phyloP scores from a whole-genome alignment of 2,329 filamentous ascomycete species.

The Leptographium flavum region DNA sequence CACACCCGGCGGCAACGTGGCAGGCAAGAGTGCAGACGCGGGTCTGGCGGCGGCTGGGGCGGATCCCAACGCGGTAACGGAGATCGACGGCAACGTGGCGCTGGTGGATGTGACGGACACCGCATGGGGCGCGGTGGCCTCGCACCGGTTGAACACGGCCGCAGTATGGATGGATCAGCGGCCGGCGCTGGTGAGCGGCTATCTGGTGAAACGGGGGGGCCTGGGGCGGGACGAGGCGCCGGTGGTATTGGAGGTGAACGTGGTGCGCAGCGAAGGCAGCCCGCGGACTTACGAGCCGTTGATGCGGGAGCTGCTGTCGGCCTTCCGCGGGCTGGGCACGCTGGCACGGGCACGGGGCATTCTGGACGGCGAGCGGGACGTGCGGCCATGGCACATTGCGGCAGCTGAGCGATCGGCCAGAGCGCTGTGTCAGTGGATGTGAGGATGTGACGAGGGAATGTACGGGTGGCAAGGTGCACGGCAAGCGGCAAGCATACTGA shows the following conservation, averaged over 20 bases:
- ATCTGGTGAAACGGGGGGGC: constrained; percentile 50
- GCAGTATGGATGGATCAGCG: constrained; percentile 37
- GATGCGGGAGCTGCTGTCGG: constrained; percentile 54
- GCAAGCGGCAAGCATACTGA: no score
- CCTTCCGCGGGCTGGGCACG: constrained; percentile 55
- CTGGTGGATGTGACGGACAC: constrained; percentile 62
- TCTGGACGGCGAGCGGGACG: constrained; percentile 41
- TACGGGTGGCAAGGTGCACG: neutral
- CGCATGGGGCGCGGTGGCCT: constrained; percentile 59
- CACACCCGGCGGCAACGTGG: neutral
- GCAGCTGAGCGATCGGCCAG: constrained; percentile 55
- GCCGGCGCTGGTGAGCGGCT: constrained; percentile 47
- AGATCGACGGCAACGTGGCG: constrained; percentile 43
- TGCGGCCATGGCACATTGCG: constrained; percentile 67
- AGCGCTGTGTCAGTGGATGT: constrained; percentile 51
- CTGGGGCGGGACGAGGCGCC: constrained; percentile 41
- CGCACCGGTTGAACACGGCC: constrained; percentile 50
- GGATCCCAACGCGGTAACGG: constrained; percentile 23
- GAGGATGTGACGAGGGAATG: constrained; percentile 13
- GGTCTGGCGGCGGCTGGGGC: constrained; percentile 7
- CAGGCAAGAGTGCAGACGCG: constrained; percentile 24
- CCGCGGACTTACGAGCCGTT: constrained; percentile 46
- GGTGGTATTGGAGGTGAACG: constrained; percentile 47
- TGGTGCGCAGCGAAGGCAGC: constrained; percentile 41
- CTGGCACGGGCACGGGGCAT: constrained; percentile 53